Base-by-base conservation (phyloP, 768 basidiomycete genomes). In the Tricholoma sp. region DNA sequence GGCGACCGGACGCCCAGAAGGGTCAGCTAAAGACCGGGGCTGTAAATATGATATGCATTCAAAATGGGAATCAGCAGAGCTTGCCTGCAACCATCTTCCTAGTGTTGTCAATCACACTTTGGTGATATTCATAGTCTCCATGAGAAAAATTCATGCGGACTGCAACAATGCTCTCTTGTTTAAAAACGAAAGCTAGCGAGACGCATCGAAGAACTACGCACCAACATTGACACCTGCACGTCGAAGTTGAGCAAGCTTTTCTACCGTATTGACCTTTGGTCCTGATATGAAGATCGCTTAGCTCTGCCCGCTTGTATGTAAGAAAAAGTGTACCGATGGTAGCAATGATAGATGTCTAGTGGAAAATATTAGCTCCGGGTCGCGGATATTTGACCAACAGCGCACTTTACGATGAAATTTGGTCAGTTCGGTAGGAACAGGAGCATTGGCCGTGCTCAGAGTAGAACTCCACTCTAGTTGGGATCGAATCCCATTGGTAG, bases 101-200 rank as follows among this genome's bases (percentile, higher is more conserved):
- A 51, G 94, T 89, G 80, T 98, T 98, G 78, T 98, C 95, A 70
- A 99, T 94, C 63, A 98, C 97, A 61, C 91, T 94, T 77, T 99
- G 94, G 76, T 98, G 97, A 72, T 96, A 98, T 66, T 94, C 94
- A 74, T 99, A 95, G 55, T 88, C 89, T 48, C 97, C 97, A 84
- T 99, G 97, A 54, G 96, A 98, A 72, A 98, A 99, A 82, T 99
- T 99, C 97, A 99, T 98, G 75, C 97, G 95, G 61, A 99, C 97
- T 98, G 64, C 41, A 55, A 54, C 12, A 6, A 33, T 9, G 58
- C 34, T 10, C 32, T 31, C 17, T 32, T 32, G 8, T 49, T 32
- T 13, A 31, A 47, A 28, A 32, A 49, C 10, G 31, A 48, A 36
- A 49, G 10, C 42, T 20, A 34, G n/a, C 13, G 28, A 11, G 39